Base-by-base conservation (phyloP, 768 basidiomycete species). In the Lentinula guzmanii region DNA sequence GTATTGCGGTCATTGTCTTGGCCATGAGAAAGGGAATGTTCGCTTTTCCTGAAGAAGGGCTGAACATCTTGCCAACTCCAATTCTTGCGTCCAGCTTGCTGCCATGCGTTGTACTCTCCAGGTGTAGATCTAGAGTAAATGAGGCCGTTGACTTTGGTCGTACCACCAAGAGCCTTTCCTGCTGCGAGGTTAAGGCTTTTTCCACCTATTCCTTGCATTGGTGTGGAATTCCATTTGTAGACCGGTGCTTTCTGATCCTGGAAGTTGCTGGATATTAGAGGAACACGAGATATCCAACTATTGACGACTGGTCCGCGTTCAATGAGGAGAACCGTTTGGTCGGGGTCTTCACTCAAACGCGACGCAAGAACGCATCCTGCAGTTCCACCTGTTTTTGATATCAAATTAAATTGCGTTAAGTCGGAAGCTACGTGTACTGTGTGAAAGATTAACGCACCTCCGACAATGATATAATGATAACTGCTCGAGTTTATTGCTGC, bases 341-440 rank as follows among this genome's bases (percentile, higher is more conserved):
- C 24, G 0, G 70, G 65, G 51, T 76, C 69, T 60, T 72, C 73
- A 55, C 70, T 71, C 9, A 78, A 73, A n/a, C 77, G 69, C 34
- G 67, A 66, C 4, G 77, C 77, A 5, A 79, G 64, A 10, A 72
- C 74, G 48, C 75, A 76, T 21, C 77, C 77, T 10, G 76, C 75
- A 0, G 77, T 76, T 16, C 76, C 77, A 31, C 77, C 77, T 42
- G 28, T 28, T 28, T 28, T 28, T 28, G 34, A 3, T 10, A 33
- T 18, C 18, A 9, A 11, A 33, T 39, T 28, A 21, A 21, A 41
- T 21, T 24, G 9, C 8, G n/a, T 0, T 6, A 10, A 21, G 46
- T 28, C 3, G 28, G 3, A 28, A 28, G 28, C 28, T 28, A 28
- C 28, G 0, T 28, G 28, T 0, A 28, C 28, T 28, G 28, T 28